Evolutionary conservation across 164 flowering plant genomes (phyloP), one percentile per base, ranked within the genome.

Genomic region (Paratinospora sagittata): DNA sequence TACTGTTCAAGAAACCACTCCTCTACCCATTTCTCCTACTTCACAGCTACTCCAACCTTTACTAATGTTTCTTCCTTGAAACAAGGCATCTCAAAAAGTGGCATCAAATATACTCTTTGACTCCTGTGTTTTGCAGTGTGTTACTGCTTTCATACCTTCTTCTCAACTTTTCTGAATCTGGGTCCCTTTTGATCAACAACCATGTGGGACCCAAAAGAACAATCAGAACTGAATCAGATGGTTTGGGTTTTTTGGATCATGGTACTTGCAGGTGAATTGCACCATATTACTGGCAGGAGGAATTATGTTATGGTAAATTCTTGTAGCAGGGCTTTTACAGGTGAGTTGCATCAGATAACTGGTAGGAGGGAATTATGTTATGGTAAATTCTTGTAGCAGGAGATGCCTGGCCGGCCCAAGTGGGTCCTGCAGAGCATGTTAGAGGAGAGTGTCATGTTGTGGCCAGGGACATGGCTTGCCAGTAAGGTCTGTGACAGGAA

Each of bases 401-500:
- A 60, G 21, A 34, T 34, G 57, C 7, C 24, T 30, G 34, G 34
- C 34, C 34, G 34, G 34, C 34, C 36, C 13, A 61, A 27, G 39
- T 62, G 39, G 66, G 73, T 61, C 66, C 66, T 63, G 39, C 66
- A 24, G 10, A 19, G 21, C 66, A 68, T 68, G 71, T 30, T 55
- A 36, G 17, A 3, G 17, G 27, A 70, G 57, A 27, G 73, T 62
- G 12, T 39, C 21, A 37, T 41, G 65, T 70, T 61, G 43, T 60
- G 65, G 43, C 52, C 30, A 60, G 49, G 65, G 27, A 26, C 66
- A 62, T 37, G 43, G 58, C 62, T 62, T 41, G 57, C 66, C 58
- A 62, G 65, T 64, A 36, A 36, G 13, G 49, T 19, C 68, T 39
- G 23, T 39, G 49, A 36, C 68, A 65, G 45, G 27, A 37, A 23